A percentile compares a stretch with the other conserved stretches of the same genome.
These are phyloP conservation scores for Suaeda aralocaspica DNA, from an alignment of 148 eudicot genomes.

Conservation along the genomic window DNA sequence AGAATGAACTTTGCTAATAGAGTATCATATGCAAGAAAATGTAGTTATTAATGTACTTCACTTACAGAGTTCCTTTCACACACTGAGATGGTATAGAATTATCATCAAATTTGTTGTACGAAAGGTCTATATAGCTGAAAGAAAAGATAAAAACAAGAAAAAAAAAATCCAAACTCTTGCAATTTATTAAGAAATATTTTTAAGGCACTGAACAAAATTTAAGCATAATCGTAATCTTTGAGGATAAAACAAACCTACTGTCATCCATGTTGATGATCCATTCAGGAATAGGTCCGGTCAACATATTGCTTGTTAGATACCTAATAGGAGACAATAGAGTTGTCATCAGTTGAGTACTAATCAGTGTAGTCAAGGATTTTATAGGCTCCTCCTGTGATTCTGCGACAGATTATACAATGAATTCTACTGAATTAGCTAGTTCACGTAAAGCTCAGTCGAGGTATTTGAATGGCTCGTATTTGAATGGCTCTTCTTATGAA, in stretches of 20 bases:
- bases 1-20: neutral
- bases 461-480: too few species aligned
- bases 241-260: conserved; percentile 8
- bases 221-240: too few species aligned
- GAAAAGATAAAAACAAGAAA: neutral
- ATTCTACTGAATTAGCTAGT: too few species aligned
- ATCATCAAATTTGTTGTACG: conserved; percentile 42
- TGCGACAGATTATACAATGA: too few species aligned
- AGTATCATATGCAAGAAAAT: neutral
- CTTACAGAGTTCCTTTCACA: conserved; percentile 31
- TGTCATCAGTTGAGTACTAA: neutral
- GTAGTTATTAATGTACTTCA: neutral
- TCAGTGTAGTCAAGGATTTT: neutral
- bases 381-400: too few species aligned
- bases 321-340: conserved; percentile 12
- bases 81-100: conserved; percentile 28
- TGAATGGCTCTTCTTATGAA: too few species aligned
- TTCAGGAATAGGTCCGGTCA: conserved; percentile 36
- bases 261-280: conserved; percentile 30
- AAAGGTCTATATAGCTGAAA: conserved; percentile 44
- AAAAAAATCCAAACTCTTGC: too few species aligned
- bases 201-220: too few species aligned
- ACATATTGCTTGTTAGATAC: conserved; percentile 44
- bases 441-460: too few species aligned
- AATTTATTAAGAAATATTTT: too few species aligned